phyloP scores from a whole-genome alignment of 2,329 filamentous ascomycete genomes.

The Colletotrichum simmondsii region DNA sequence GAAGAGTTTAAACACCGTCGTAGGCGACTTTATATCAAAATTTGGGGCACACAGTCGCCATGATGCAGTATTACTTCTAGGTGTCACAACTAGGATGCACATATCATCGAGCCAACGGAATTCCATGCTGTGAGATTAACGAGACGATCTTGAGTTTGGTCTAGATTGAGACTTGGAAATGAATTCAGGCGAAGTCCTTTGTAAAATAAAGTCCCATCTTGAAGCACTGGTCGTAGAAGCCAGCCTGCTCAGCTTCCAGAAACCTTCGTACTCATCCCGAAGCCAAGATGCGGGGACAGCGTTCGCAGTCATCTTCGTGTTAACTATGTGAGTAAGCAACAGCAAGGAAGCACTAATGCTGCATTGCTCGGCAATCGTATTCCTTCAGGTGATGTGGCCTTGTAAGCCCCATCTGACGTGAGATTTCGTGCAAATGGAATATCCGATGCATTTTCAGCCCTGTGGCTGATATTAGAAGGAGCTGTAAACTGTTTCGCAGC shows the following conservation, averaged over 20 bases:
- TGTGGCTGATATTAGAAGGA: background rate
- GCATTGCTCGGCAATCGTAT: background rate
- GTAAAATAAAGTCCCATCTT: background rate
- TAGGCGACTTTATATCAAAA: background rate
- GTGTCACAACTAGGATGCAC: no score
- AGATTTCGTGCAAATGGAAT: background rate
- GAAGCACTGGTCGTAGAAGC: background rate
- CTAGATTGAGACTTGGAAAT: background rate
- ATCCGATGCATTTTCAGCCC: background rate
- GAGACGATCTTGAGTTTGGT: background rate
- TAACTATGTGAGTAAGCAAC: background rate
- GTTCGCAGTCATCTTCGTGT: background rate
- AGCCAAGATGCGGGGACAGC: background rate
- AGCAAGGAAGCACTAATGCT: background rate
- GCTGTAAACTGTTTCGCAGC: no score
- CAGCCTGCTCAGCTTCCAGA: background rate
- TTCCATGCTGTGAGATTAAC: background rate
- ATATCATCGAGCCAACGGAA: background rate
- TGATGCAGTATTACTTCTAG: no score
- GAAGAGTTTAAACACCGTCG: background rate
- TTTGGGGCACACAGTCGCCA: no score
- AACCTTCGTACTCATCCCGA: background rate
- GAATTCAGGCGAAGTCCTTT: background rate
- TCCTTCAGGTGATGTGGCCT: background rate
- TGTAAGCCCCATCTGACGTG: background rate